Conservation (phyloP, 495 filamentous ascomycete genomes). For the Penicillium coprophilum region DNA sequence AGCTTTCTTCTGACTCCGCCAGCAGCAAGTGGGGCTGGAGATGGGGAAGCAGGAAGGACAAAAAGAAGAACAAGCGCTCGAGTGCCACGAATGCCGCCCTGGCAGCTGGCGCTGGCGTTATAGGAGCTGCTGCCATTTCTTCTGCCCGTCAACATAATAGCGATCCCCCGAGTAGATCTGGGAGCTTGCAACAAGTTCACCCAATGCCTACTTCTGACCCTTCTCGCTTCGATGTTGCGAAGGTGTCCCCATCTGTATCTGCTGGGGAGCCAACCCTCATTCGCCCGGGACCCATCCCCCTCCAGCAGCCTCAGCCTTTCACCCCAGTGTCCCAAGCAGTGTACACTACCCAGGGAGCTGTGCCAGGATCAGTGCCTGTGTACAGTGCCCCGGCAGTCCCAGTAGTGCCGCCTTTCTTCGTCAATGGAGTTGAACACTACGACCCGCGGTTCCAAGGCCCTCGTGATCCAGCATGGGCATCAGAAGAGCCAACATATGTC, state of each 20-base stretch:
- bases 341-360: slow-evolving; percentile 44
- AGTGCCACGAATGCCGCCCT: slow-evolving; percentile 27
- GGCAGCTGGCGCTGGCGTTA: slow-evolving; percentile 29
- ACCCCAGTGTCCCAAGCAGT: slow-evolving; percentile 56
- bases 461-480: slow-evolving; percentile 19
- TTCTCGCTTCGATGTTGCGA: slow-evolving; percentile 54
- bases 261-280: slow-evolving; percentile 46
- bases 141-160: slow-evolving; percentile 29
- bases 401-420: slow-evolving; percentile 34
- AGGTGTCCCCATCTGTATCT: slow-evolving; percentile 47
- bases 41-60: slow-evolving; percentile 53
- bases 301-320: slow-evolving; percentile 59
- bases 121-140: slow-evolving; percentile 38
- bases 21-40: slow-evolving; percentile 56
- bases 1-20: slow-evolving; percentile 54
- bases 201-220: slow-evolving; percentile 64
- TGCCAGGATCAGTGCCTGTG: slow-evolving; percentile 32
- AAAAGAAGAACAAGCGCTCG: slow-evolving; percentile 39
- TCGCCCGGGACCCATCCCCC: slow-evolving; percentile 51
- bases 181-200: slow-evolving; percentile 49
- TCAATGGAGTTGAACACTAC: slow-evolving; percentile 27
- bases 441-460: slow-evolving; percentile 25
- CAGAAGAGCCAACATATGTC: slow-evolving; percentile 7
- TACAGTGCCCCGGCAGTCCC: slow-evolving; percentile 37
- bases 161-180: slow-evolving; percentile 30